Conservation (phyloP, 2,329 filamentous ascomycete species). For the Colletotrichum siamense region DNA sequence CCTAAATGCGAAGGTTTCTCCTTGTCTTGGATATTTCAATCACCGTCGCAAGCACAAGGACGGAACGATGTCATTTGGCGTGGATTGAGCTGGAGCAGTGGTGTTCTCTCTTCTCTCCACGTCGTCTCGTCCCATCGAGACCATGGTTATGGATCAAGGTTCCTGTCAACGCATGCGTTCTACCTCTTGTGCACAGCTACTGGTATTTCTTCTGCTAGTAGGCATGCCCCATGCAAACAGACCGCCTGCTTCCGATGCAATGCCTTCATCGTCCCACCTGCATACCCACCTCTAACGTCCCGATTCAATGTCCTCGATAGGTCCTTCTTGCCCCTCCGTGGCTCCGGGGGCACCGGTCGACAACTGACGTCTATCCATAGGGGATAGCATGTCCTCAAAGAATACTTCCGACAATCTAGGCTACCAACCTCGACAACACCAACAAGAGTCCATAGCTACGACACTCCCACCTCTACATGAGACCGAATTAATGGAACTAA, state of each 20-base stretch:
- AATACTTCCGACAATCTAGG: no score
- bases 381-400: no score
- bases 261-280: background rate
- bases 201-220: no score
- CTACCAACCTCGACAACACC: no score
- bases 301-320: fast-evolving
- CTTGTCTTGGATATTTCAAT: background rate
- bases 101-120: background rate
- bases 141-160: background rate
- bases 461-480: no score
- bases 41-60: background rate
- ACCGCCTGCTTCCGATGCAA: background rate
- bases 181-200: no score
- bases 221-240: background rate
- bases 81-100: no score
- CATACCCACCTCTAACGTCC: fast-evolving
- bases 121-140: background rate
- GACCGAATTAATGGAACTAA: no score
- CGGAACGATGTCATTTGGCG: no score
- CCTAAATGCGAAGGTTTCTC: no score
- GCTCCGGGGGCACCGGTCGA: background rate
- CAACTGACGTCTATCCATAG: no score
- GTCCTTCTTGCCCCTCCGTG: background rate
- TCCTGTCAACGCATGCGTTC: no score
- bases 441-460: fast-evolving